Percentiles rank a stretch among this genome's conserved stretches.
These are phyloP conservation scores for Phytopythium vexans DNA, from an alignment of 352 stramenopile genomes.

Conservation along the genomic window DNA sequence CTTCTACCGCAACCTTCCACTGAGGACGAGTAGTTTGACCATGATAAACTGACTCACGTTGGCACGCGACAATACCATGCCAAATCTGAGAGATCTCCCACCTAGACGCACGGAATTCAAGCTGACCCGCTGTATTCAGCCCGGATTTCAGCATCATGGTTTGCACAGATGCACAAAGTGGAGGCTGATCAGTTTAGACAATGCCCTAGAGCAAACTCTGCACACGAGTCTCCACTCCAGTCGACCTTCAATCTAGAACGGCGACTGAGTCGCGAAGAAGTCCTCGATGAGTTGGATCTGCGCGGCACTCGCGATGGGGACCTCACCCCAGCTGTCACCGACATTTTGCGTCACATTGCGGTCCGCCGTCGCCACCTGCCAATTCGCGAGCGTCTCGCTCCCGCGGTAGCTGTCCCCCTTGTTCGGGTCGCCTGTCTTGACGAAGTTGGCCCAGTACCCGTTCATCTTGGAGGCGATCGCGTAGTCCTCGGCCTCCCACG, in stretches of 20 bases:
- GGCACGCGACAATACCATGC: too few relatives aligned
- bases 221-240: too few relatives aligned
- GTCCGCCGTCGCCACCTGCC: neutral
- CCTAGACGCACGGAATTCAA: too few relatives aligned
- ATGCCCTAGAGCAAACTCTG: too few relatives aligned
- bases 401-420: conserved; percentile 2
- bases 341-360: conserved; percentile 1
- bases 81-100: too few relatives aligned
- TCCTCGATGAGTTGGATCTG: conserved; percentile 3
- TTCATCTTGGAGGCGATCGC: conserved; percentile 12
- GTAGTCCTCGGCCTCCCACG: conserved; percentile 13
- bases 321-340: conserved; percentile 1
- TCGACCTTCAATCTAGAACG: conserved; percentile 1
- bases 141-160: too few relatives aligned
- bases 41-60: too few relatives aligned
- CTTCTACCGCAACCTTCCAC: neutral
- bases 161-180: too few relatives aligned
- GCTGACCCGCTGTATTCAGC: too few relatives aligned
- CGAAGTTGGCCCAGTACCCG: conserved; percentile 18
- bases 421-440: conserved; percentile 16
- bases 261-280: conserved; percentile 3
- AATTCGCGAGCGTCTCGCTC: neutral
- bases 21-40: too few relatives aligned
- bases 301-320: neutral
- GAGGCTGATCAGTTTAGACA: too few relatives aligned